Base-by-base conservation (phyloP, 805 yeast genomes). In the Wickerhamiella galacta region DNA sequence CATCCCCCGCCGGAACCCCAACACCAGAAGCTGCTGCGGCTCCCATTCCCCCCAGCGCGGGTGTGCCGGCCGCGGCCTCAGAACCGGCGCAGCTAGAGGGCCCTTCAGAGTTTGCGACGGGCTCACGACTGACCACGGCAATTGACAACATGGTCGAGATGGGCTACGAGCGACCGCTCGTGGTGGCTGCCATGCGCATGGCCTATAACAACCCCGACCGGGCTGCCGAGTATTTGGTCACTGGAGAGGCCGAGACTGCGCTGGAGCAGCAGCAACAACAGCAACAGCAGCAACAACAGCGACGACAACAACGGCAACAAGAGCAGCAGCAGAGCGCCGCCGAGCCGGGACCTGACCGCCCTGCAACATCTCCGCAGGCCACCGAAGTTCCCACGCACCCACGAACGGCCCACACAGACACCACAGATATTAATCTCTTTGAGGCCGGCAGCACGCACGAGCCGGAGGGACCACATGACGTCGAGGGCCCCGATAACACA, bases 171-270 rank as follows among this genome's bases (percentile, higher is more conserved):
- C 72, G 93, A 46, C 67, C 71, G 12, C 80, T 81, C 51, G 95
- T 82, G 17, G 92, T 81, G 57, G 69, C 72, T 29, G 98, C 98
- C 0, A 61, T 90, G 52, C 72, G 92, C 46, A 93, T 94, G 11
- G 96, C 98, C 1, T 90, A 73, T 61, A 87, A 87, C 59, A 85
- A 90, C 57, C 96, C 98, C 15, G 96, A 87, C 53, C 73, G 98
- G 48, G 98, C 98, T 0, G 96, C 90, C 10, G 98, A 90, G 53
- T 85, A 87, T 53, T 63, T 90, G 32, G 61, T 90, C 42, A 81
- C 85, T 30, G 96, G 95, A 3, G 39, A 41, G 38, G 49, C 53
- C 10, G 52, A 40, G 22, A 39, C 36, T 17, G 36, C 3, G 46
- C 55, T 12, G 48, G 32, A 12, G 38, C 47, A 15, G 36, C 39